Evolutionary conservation across 1,139 yeast genomes (phyloP).

Genomic region (Suhomyces bokatorum): DNA sequence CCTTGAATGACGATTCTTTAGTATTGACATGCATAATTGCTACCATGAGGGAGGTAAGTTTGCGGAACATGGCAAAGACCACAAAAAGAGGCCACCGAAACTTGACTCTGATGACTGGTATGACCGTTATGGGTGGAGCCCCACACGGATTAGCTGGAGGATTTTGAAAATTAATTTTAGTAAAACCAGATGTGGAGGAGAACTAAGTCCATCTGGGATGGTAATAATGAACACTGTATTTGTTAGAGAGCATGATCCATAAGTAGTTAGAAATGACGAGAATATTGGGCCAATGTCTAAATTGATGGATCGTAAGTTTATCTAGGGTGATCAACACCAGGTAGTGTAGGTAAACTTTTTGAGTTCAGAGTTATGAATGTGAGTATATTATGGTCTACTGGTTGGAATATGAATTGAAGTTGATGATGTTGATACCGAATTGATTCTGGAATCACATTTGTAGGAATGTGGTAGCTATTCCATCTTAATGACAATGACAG

Average conservation of each 20-base stretch:
- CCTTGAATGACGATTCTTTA: conserved; percentile 34
- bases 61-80: conserved; percentile 20
- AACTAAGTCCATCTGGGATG: no score
- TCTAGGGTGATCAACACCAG: no score
- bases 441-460: background rate
- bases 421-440: background rate
- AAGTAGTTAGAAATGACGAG: no score
- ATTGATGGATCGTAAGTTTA: no score
- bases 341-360: no score
- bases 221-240: no score
- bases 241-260: no score
- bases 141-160: background rate
- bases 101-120: background rate
- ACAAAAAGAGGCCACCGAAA: background rate
- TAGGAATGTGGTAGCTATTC: background rate
- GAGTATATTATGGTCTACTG: background rate
- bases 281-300: no score
- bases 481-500: background rate
- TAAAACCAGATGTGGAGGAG: no score
- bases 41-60: conserved; percentile 35
- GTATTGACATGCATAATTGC: conserved; percentile 34
- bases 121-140: background rate
- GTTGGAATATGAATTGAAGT: background rate
- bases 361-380: no score
- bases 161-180: no score